Percentiles rank a stretch among this genome's conserved stretches.
Evolutionary conservation across 768 basidiomycete species (phyloP).

Genomic region (Filobasidium floriforme): DNA sequence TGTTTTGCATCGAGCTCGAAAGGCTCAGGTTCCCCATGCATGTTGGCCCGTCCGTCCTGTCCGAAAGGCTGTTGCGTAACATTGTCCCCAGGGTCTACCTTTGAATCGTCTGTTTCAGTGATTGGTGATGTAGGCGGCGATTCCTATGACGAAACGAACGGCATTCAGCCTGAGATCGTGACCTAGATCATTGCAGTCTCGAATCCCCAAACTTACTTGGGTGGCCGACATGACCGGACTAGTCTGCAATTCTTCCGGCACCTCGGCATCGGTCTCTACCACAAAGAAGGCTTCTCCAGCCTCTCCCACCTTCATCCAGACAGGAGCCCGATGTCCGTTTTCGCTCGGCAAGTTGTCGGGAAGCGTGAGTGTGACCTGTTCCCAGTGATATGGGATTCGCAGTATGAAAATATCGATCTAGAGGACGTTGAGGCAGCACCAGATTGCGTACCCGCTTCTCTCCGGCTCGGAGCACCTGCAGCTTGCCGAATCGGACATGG

Average conservation of each 20-base stretch:
- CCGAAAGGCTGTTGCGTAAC: conserved; percentile 41
- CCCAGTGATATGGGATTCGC: neutral
- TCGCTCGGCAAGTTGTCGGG: conserved; percentile 47
- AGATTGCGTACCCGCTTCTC: conserved; percentile 73
- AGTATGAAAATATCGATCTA: too few species aligned
- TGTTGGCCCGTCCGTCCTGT: conserved; percentile 19
- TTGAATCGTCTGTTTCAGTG: neutral
- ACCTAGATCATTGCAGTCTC: neutral
- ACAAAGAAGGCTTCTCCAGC: conserved; percentile 99
- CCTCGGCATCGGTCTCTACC: conserved; percentile 90
- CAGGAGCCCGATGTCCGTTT: conserved; percentile 57
- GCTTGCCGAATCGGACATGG: conserved; percentile 95
- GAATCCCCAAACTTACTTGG: conserved; percentile 30
- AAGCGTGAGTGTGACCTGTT: conserved; percentile 76
- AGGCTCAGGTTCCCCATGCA: conserved; percentile 5
- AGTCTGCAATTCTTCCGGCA: conserved; percentile 87
- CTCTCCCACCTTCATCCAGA: conserved; percentile 96
- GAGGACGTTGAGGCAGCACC: neutral
- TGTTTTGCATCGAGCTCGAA: neutral
- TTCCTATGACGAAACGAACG: neutral
- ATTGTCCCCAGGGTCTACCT: conserved; percentile 7
- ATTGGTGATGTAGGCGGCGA: conserved; percentile 7
- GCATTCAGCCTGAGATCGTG: neutral
- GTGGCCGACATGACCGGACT: conserved; percentile 64
- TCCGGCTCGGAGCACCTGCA: conserved; percentile 83